Base-by-base conservation (phyloP, 768 basidiomycete species). In the Mrakia gelida region DNA sequence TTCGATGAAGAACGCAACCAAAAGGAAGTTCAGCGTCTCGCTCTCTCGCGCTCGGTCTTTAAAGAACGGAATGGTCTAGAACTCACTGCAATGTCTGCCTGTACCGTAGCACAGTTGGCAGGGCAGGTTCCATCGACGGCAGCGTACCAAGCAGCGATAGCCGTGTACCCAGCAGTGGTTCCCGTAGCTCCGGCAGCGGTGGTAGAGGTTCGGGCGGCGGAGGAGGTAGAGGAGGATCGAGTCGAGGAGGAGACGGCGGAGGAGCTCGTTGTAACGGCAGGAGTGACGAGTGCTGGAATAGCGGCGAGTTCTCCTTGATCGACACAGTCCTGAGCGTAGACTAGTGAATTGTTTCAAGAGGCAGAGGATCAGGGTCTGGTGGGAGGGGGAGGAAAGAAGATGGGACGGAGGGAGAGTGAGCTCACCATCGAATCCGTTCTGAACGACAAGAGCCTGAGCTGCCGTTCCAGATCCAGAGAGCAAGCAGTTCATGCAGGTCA, bases 401-500 rank as follows among this genome's bases (percentile, higher is more conserved):
- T 13, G 61, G 74, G 32, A 18, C 15, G 6, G 3, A 11, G 38
- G 26, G 38, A 41, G 41, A 34, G 67, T 3, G 26, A n/a, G 38
- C 38, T 21, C 59, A 77, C 76, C 28, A 1, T 38, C 23, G 41
- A 77, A 77, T 10, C 76, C 76, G 18, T 52, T 54, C 38, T 68
- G 1, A 15, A 77, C 70, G 38, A 56, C 21, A 11, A 70, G 28
- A 30, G 67, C 71, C 49, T 72, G 70, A 38, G 70, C 70, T 9
- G 76, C 43, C 0, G 67, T 70, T 5, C 38, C 67, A 10, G 23
- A 9, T 59, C 59, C 59, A n/a, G 59, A 59, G 54, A 77, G 41
- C 56, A 71, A 26, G 45, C 76, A 77, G 56, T 77, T 77, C 76
- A 77, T 77, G 71, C 76, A 77, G 0, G 76, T 77, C 1, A 72